Base-by-base conservation (phyloP, 768 basidiomycete species). In the Boletus rufocinnamomeus region DNA sequence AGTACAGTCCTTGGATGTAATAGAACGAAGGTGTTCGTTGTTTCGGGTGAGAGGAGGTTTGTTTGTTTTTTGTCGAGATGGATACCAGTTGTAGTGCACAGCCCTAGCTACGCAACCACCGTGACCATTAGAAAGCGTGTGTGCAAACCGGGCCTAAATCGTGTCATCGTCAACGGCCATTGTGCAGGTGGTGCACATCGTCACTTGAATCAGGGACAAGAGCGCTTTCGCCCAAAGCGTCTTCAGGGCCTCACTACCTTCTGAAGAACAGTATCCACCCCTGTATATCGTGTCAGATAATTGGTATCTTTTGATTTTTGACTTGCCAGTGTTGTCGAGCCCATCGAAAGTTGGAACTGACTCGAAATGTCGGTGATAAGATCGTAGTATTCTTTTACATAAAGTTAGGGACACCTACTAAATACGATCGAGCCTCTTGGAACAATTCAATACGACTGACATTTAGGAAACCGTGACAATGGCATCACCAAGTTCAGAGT, bases 401-500 rank as follows among this genome's bases (percentile, higher is more conserved):
- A 30, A 9, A 10, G 1, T 32, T 6, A 16, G 32, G 21, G 23
- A 17, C 21, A 50, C 25, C 9, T 30, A 30, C 28, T 28, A 30
- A 52, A 30, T 30, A 32, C 30, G n/a, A n/a, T n/a, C n/a, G 52
- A 13, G 14, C 30, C 21, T 2, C 30, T 34, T 23, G 35, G 21
- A 25, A 35, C 34, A 14, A 5, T 35, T 14, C 34, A 14, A 11
- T 35, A 25, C 28, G 23, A 30, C 10, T 30, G 6, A 41, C 28
- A 16, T 16, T 14, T n/a, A 41, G 30, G 14, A 21, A 28, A 48
- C 50, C 30, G 23, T 11, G 19, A 30, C 56, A 19, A 62, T 65
- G 66, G 32, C 50, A 38, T 54, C 38, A 2, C 16, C 51, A 41
- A 54, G 41, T 28, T 56, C 69, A 50, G 76, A 76, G 23, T 55